Evolutionary conservation across 2,329 filamentous ascomycete species (phyloP).

Genomic region (Hypoxylon sp.): DNA sequence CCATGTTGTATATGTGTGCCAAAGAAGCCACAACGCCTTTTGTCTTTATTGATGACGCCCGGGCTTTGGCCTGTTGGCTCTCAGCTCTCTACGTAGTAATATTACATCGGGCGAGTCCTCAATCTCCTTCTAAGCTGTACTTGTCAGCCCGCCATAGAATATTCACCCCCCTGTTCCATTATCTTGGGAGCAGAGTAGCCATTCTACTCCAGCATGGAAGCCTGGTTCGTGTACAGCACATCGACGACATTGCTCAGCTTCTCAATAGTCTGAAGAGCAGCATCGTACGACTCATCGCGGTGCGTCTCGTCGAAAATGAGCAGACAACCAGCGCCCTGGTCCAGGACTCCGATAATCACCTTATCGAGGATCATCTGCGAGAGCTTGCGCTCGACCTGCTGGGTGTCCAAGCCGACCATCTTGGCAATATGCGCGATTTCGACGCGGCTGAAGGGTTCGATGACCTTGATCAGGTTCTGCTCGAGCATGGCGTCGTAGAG

Average conservation of each 20-base stretch:
- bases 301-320: conserved; percentile 97
- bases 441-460: conserved; percentile 97
- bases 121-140: not conserved
- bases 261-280: conserved; percentile 93
- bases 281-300: conserved; percentile 93
- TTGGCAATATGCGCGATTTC: conserved; percentile 97
- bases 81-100: conserved; percentile 34
- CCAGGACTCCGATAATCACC: conserved; percentile 96
- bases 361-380: conserved; percentile 99
- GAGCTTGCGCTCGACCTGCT: conserved; percentile 97
- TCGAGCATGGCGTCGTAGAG: conserved; percentile 99
- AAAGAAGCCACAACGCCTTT: conserved; percentile 18
- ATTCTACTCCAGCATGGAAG: conserved; percentile 87
- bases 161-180: not conserved
- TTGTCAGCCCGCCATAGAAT: not conserved
- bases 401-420: conserved; percentile 96
- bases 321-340: conserved; percentile 96
- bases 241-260: conserved; percentile 98
- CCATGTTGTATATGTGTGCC: conserved; percentile 10
- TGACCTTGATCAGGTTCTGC: conserved; percentile 99
- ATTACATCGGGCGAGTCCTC: conserved; percentile 29
- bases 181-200: not conserved
- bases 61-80: conserved; percentile 4
- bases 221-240: conserved; percentile 97
- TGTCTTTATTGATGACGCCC: conserved; percentile 18